Evolutionary conservation across 495 filamentous ascomycete genomes (phyloP).

Genomic region (Neurospora sp.): DNA sequence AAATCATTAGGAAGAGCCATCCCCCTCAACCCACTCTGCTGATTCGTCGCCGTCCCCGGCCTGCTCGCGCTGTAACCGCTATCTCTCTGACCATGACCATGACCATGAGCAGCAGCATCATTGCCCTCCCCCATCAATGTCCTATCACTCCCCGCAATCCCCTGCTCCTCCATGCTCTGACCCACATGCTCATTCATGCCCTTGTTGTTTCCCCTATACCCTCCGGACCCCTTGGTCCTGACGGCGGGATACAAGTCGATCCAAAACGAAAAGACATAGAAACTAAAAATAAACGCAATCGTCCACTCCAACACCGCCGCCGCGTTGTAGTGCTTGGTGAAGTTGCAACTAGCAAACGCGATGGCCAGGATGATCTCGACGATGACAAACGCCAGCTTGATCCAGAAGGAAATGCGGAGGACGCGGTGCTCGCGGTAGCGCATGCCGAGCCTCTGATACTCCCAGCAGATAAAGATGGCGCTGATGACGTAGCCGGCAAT

Average conservation of each 20-base stretch:
- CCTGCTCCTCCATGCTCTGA: background rate
- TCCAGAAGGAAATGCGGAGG: slow-evolving; percentile 65
- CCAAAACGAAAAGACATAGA: slow-evolving; percentile 81
- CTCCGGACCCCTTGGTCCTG: slow-evolving; percentile 37
- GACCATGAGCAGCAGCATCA: background rate
- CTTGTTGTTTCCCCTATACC: background rate
- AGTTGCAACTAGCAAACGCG: slow-evolving; percentile 42
- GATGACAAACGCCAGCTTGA: slow-evolving; percentile 74
- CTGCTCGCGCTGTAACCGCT: background rate
- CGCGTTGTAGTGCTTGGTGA: slow-evolving; percentile 35
- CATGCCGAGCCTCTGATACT: slow-evolving; percentile 75
- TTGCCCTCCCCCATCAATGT: background rate
- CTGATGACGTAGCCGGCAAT: slow-evolving; percentile 74
- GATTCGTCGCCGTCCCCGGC: background rate
- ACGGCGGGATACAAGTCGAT: slow-evolving; percentile 79
- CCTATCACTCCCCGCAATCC: background rate
- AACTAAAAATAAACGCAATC: slow-evolving; percentile 82
- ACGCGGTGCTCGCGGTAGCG: slow-evolving; percentile 63
- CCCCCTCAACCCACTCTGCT: background rate
- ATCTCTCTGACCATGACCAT: background rate
- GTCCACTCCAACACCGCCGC: slow-evolving; percentile 62
- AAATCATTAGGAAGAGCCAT: background rate
- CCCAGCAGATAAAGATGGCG: slow-evolving; percentile 76
- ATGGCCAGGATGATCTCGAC: slow-evolving; percentile 68
- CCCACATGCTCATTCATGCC: background rate